These are phyloP conservation scores for Pichia nanzhaoensis DNA, from an alignment of 805 yeast genomes.

Conservation along the genomic window DNA sequence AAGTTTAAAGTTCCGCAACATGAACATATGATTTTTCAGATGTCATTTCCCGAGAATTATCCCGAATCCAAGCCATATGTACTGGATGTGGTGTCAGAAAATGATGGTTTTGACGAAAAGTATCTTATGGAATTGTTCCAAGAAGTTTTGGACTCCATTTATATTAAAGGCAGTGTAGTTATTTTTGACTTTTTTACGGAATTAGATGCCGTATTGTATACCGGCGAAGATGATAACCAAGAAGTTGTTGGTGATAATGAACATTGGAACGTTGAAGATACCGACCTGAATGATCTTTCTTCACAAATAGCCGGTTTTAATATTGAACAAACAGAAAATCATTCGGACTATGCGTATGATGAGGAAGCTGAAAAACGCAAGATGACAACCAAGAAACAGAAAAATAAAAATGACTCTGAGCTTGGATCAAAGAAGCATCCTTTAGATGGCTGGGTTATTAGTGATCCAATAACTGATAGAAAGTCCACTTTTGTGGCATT, in stretches of 20 bases:
- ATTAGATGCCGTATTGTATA: slow-evolving; percentile 46
- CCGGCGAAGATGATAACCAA: slow-evolving; percentile 27
- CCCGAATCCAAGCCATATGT: slow-evolving; percentile 62
- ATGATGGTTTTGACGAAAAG: slow-evolving; percentile 34
- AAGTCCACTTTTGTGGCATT: slow-evolving; percentile 82
- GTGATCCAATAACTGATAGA: slow-evolving; percentile 76
- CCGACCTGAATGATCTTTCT: slow-evolving; percentile 2
- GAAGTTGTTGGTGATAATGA: slow-evolving; percentile 19
- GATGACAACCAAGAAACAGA: slow-evolving; percentile 12
- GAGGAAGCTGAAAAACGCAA: slow-evolving; percentile 25
- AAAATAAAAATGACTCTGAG: not conserved
- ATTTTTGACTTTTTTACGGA: slow-evolving; percentile 73
- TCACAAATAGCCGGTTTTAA: not conserved
- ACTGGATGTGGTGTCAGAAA: slow-evolving; percentile 40
- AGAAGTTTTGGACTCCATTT: slow-evolving; percentile 49
- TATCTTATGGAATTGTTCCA: slow-evolving; percentile 43
- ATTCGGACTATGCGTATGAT: slow-evolving; percentile 20
- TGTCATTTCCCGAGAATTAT: slow-evolving; percentile 66
- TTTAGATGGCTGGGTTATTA: slow-evolving; percentile 65
- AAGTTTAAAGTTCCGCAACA: slow-evolving; percentile 56
- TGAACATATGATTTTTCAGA: slow-evolving; percentile 50
- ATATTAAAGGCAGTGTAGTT: slow-evolving; percentile 58
- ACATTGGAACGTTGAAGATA: slow-evolving; percentile 19
- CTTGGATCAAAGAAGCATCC: slow-evolving; percentile 33
- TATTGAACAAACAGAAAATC: slow-evolving; percentile 3